Conservation (phyloP, 352 stramenopile genomes). For the Phytophthora europaea region DNA sequence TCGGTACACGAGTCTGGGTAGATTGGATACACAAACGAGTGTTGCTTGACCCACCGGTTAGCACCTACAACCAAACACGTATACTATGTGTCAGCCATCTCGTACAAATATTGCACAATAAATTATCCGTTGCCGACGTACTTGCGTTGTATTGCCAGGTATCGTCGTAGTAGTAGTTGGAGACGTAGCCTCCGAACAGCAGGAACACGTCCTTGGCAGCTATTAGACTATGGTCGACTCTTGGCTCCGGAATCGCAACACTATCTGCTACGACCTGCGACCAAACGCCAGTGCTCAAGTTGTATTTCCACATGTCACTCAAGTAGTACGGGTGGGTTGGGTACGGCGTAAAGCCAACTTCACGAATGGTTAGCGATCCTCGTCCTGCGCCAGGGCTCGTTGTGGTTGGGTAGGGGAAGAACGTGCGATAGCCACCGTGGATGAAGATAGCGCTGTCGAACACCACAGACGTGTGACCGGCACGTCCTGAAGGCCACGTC, state of each 20-base stretch:
- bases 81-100: background rate
- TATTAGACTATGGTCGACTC: slow-evolving; percentile 90
- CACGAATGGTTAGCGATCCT: slow-evolving; percentile 60
- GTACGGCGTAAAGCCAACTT: slow-evolving; percentile 87
- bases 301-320: slow-evolving; percentile 95
- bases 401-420: slow-evolving; percentile 96
- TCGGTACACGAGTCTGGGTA: slow-evolving; percentile 94
- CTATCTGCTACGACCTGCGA: slow-evolving; percentile 54
- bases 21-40: slow-evolving; percentile 90
- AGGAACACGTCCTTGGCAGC: slow-evolving; percentile 86
- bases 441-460: slow-evolving; percentile 87
- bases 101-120: background rate
- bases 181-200: slow-evolving; percentile 93
- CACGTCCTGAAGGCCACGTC: slow-evolving; percentile 89
- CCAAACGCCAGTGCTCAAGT: slow-evolving; percentile 90
- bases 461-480: slow-evolving; percentile 86
- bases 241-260: slow-evolving; percentile 55
- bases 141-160: slow-evolving; percentile 97
- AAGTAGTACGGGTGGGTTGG: slow-evolving; percentile 95
- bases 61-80: slow-evolving; percentile 42
- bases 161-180: slow-evolving; percentile 96
- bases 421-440: slow-evolving; percentile 95
- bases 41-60: slow-evolving; percentile 92
- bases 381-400: slow-evolving; percentile 81
- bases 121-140: slow-evolving; percentile 24